Evolutionary conservation across 345 rosid species (phyloP), one percentile per base, ranked within the genome.

Genomic region (Euphorbia tirucalli): DNA sequence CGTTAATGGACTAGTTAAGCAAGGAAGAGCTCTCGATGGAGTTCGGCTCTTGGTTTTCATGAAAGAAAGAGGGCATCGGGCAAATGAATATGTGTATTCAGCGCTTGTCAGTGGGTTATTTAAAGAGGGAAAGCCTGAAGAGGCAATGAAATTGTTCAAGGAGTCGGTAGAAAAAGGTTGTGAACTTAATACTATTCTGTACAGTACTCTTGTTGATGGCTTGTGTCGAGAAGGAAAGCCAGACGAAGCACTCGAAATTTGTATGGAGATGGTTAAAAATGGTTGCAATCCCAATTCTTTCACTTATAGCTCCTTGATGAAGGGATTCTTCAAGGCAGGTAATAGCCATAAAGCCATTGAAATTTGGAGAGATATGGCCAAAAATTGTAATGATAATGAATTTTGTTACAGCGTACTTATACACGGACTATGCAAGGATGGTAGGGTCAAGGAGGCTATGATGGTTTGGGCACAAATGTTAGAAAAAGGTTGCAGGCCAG

Each of bases 291-390:
- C 98, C 0, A 95, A 92, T 87, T 96, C 82, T 37, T 88, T 84
- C 77, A 85, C 97, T 44, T 92, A 87, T 69, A 95, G 99, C 87
- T 92, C 97, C 56, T 68, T 95, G 78, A 87, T 95, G 88, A 90
- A 78, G 82, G 97, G 97, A 65, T 92, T 83, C 73, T 90, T 92
- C 69, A 86, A 74, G 80, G 60, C 65, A 0, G 89, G 91, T 68
- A 81, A 83, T 41, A 72, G 87, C 57, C 84, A 79, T 70, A 86
- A 85, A 77, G 99, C 99, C 22, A 30, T 89, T 71, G 83, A 83
- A 77, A 75, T 95, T 50, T 95, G 98, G 98, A 80, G 82, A 77
- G 90, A 81, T 77, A 88, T 90, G 88, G 84, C 63, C 41, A 67
- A 81, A 62, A 71, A 77, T 58, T 85, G 81, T 68, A 31, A 55